A percentile compares a stretch with the other conserved stretches of the same genome.
phyloP scores from a whole-genome alignment of 306 rosid genomes.

The Cyclanthera cordifolia region DNA sequence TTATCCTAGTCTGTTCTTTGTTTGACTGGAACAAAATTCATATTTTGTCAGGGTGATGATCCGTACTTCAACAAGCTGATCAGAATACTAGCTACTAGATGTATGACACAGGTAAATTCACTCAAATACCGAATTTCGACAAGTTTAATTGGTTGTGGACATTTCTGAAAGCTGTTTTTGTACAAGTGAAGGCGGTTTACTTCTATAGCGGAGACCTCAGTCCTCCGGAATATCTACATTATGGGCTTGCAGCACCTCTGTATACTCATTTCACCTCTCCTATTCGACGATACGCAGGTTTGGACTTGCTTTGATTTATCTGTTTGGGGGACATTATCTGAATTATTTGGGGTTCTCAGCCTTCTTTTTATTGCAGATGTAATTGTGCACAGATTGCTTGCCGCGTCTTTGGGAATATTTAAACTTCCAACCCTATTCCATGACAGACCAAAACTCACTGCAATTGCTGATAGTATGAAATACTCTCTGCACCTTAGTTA shows the following conservation, averaged over 20 bases:
- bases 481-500: background rate
- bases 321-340: conserved; percentile 13
- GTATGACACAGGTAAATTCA: conserved; percentile 88
- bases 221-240: conserved; percentile 87
- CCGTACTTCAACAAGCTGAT: conserved; percentile 91
- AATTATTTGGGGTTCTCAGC: conserved; percentile 11
- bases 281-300: conserved; percentile 91
- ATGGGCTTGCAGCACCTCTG: conserved; percentile 85
- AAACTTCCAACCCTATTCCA: conserved; percentile 69
- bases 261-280: conserved; percentile 99
- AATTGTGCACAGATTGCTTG: conserved; percentile 86
- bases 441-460: conserved; percentile 62
- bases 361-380: conserved; percentile 47
- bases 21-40: background rate
- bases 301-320: conserved; percentile 11
- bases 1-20: background rate
- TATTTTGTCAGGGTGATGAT: conserved; percentile 62
- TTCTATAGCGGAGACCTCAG: conserved; percentile 93
- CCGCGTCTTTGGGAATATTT: conserved; percentile 74
- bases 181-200: conserved; percentile 66
- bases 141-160: conserved; percentile 5
- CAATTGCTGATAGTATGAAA: conserved; percentile 74
- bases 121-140: background rate
- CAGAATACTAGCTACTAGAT: conserved; percentile 86
- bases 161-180: conserved; percentile 7